Conservation (phyloP, 768 basidiomycete genomes). For the Gloeophyllum trabeum region DNA sequence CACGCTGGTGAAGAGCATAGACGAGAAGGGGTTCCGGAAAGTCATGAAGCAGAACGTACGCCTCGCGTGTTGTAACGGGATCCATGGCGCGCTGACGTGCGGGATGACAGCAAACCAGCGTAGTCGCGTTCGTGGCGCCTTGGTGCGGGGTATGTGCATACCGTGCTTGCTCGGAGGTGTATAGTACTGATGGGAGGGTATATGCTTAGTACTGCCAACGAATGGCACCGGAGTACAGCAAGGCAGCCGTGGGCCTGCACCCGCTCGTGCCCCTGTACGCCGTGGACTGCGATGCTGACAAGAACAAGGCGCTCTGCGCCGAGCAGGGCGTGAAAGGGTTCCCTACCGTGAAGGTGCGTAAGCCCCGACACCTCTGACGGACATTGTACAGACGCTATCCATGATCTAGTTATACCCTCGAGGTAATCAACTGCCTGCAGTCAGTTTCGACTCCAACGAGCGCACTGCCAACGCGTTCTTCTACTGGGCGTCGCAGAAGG, state of each 20-base stretch:
- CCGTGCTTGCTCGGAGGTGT: background rate
- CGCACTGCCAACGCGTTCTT: constrained; percentile 65
- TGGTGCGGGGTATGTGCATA: constrained; percentile 71
- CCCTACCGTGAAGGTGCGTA: constrained; percentile 76
- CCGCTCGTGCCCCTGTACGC: constrained; percentile 86
- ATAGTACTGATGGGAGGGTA: too few species aligned
- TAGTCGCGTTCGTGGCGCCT: constrained; percentile 90
- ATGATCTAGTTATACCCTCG: constrained; percentile 61
- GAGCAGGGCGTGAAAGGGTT: constrained; percentile 86
- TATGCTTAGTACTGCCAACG: constrained; percentile 69
- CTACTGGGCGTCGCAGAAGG: constrained; percentile 62
- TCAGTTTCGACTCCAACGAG: constrained; percentile 56
- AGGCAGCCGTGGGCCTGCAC: constrained; percentile 66
- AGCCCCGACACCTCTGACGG: background rate
- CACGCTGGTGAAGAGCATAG: constrained; percentile 57
- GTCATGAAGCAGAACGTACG: constrained; percentile 69
- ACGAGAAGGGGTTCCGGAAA: constrained; percentile 57
- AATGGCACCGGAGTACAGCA: constrained; percentile 77
- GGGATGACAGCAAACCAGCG: constrained; percentile 44
- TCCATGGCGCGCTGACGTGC: background rate
- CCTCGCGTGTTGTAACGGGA: background rate
- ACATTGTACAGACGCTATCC: constrained; percentile 3
- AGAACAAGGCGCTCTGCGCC: constrained; percentile 74
- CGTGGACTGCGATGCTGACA: constrained; percentile 81
- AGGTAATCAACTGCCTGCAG: constrained; percentile 48